These are phyloP conservation scores for Daucus carota DNA, from an alignment of 129 eudicot genomes.

Conservation along the genomic window DH1_v3.0 NC_030385.2:35722001-35722500, in stretches of 20 bases:
- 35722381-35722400: not conserved
- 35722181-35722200: conserved; percentile 17
- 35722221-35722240: conserved; percentile 17
- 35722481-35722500: not conserved
- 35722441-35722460: not conserved
- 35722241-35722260: conserved; percentile 16
- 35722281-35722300: conserved; percentile 27
- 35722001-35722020: conserved; percentile 66
- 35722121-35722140: conserved; percentile 34
- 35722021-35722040: conserved; percentile 60
- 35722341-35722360: not conserved
- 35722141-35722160: conserved; percentile 46
- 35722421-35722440: not conserved
- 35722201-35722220: conserved; percentile 16
- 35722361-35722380: not conserved
- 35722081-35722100: conserved; percentile 26
- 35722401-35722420: not conserved
- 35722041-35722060: conserved; percentile 74
- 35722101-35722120: conserved; percentile 19
- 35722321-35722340: conserved; percentile 4
- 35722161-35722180: conserved; percentile 24
- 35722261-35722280: conserved; percentile 18
- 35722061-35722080: conserved; percentile 84
- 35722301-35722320: conserved; percentile 33
- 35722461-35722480: not conserved